Percentiles rank a stretch among this genome's conserved stretches.
These are phyloP conservation scores for Silene latifolia DNA, from an alignment of 148 eudicot genomes.

Conservation along the genomic window DNA sequence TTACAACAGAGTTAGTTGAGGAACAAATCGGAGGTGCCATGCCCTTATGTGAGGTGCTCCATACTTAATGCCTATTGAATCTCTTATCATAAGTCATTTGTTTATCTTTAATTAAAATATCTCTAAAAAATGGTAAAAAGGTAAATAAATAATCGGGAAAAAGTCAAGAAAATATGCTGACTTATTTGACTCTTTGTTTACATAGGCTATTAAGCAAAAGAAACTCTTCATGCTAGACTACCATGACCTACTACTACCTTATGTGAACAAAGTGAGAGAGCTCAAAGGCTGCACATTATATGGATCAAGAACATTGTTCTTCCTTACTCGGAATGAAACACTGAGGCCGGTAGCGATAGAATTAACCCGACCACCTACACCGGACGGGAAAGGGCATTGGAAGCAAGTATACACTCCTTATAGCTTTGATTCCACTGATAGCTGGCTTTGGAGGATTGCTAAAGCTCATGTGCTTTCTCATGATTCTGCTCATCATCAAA, in stretches of 20 bases:
- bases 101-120: no score
- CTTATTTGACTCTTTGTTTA: no score
- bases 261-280: conserved; percentile 63
- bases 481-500: conserved; percentile 78
- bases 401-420: conserved; percentile 49
- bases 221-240: conserved; percentile 22
- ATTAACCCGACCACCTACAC: conserved; percentile 58
- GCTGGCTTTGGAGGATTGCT: conserved; percentile 91
- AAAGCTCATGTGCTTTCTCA: conserved; percentile 85
- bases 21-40: conserved; percentile 41
- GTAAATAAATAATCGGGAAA: no score
- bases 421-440: conserved; percentile 44
- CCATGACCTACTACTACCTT: conserved; percentile 77
- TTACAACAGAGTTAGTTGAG: conserved; percentile 52
- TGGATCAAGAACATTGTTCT: conserved; percentile 74
- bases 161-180: no score
- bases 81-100: no score
- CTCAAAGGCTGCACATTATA: conserved; percentile 54
- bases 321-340: conserved; percentile 37
- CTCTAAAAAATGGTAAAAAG: no score
- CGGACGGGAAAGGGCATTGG: conserved; percentile 62
- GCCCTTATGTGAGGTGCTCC: conserved; percentile 49
- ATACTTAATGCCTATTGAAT: no score
- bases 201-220: no score
- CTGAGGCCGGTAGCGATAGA: conserved; percentile 70